Percentiles rank a stretch among this genome's conserved stretches.
These are phyloP conservation scores for Cenococcum geophilum DNA, from an alignment of 495 filamentous ascomycete species.

Conservation along the genomic window DNA sequence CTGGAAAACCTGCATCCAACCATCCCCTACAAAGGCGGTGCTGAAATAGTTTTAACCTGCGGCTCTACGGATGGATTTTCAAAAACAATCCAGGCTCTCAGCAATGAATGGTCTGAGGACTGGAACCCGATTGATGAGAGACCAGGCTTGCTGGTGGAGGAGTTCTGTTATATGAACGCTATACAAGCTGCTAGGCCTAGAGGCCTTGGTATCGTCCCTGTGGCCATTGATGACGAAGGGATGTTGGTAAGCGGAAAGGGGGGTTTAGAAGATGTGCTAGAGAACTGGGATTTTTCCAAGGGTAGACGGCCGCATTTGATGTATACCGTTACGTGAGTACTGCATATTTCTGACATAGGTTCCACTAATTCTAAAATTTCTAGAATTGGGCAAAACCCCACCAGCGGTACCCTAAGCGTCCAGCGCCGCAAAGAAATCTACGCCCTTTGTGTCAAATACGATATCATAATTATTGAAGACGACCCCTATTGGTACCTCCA, in stretches of 20 bases:
- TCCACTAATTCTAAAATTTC: background rate
- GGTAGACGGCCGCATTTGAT: conserved; percentile 75
- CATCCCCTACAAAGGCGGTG: conserved; percentile 68
- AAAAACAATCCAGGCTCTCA: conserved; percentile 67
- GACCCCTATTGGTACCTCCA: conserved; percentile 97
- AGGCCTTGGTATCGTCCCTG: conserved; percentile 63
- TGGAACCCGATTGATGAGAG: conserved; percentile 59
- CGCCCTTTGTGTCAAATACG: conserved; percentile 70
- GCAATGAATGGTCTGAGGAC: conserved; percentile 64
- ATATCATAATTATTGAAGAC: conserved; percentile 90
- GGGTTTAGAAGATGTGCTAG: conserved; percentile 68
- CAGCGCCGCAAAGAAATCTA: conserved; percentile 73
- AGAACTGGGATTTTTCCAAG: conserved; percentile 68
- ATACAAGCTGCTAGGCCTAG: conserved; percentile 58
- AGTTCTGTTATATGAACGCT: conserved; percentile 72
- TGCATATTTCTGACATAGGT: background rate
- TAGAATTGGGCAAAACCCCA: conserved; percentile 89
- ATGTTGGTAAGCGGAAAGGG: conserved; percentile 62
- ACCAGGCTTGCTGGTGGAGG: conserved; percentile 68
- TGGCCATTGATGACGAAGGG: conserved; percentile 71
- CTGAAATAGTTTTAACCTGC: conserved; percentile 69
- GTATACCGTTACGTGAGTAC: conserved; percentile 81
- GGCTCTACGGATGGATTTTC: conserved; percentile 79
- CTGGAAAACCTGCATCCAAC: conserved; percentile 71
- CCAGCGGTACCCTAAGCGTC: conserved; percentile 63